These are phyloP conservation scores for Cercospora zeina DNA, from an alignment of 2,329 filamentous ascomycete genomes.

Conservation along the genomic window DNA sequence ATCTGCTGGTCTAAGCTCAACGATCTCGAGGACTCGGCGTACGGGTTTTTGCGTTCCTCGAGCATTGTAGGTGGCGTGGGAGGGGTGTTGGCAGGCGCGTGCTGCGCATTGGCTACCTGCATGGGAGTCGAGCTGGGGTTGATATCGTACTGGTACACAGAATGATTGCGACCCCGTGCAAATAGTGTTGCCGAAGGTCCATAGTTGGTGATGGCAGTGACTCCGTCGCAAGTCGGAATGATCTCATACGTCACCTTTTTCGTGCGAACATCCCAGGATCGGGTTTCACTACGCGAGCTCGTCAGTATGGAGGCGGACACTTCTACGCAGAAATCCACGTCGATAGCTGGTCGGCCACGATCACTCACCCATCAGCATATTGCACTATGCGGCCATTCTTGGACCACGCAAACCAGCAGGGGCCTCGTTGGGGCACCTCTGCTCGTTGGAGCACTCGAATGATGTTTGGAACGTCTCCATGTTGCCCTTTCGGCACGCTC, in stretches of 20 bases:
- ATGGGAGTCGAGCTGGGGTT: slow-evolving; percentile 68
- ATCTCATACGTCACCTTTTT: slow-evolving; percentile 90
- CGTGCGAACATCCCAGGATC: slow-evolving; percentile 96
- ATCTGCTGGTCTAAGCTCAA: slow-evolving; percentile 30
- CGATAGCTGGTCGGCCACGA: no score
- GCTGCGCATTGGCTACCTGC: slow-evolving; percentile 84
- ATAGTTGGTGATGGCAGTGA: slow-evolving; percentile 81
- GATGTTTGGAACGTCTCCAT: slow-evolving; percentile 74
- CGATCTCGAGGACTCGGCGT: slow-evolving; percentile 34
- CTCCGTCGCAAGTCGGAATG: slow-evolving; percentile 79
- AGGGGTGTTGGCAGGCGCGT: slow-evolving; percentile 74
- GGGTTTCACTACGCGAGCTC: slow-evolving; percentile 64
- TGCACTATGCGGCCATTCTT: slow-evolving; percentile 97
- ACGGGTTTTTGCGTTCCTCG: slow-evolving; percentile 62
- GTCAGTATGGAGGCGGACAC: neutral
- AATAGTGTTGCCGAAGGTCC: slow-evolving; percentile 90
- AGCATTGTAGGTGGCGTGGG: slow-evolving; percentile 81
- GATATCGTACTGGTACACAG: slow-evolving; percentile 91
- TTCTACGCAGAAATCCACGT: neutral
- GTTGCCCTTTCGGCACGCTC: slow-evolving; percentile 84
- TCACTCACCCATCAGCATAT: slow-evolving; percentile 79
- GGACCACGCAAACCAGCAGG: slow-evolving; percentile 97
- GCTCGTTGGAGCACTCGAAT: slow-evolving; percentile 82
- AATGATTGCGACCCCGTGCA: slow-evolving; percentile 82
- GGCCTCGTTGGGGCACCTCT: slow-evolving; percentile 70